A percentile compares a stretch with the other conserved stretches of the same genome.
Evolutionary conservation across 1,139 yeast genomes (phyloP).

Genomic region (Taphrina flavorubra): DNA sequence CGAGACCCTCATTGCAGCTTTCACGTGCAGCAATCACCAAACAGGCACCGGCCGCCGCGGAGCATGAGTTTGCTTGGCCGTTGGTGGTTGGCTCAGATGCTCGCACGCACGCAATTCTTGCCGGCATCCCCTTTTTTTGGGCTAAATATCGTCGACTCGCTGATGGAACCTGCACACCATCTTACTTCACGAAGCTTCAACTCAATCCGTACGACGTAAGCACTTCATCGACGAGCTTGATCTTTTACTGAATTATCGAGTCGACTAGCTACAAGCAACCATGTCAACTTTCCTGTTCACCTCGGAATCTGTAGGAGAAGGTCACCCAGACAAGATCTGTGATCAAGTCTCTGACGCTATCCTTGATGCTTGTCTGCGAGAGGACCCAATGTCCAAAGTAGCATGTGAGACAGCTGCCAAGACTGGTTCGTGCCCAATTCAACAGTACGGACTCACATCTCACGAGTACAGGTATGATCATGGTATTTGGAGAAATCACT

Average conservation of each 20-base stretch:
- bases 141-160: not conserved
- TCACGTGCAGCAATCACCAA: too few species aligned
- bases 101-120: slow-evolving; percentile 18
- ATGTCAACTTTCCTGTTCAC: slow-evolving; percentile 43
- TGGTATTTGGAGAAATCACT: slow-evolving; percentile 99
- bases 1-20: too few species aligned
- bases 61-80: slow-evolving; percentile 11
- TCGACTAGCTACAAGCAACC: slow-evolving; percentile 27
- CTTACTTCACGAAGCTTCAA: too few species aligned
- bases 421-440: slow-evolving; percentile 62
- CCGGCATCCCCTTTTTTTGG: slow-evolving; percentile 11
- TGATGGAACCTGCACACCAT: too few species aligned
- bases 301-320: slow-evolving; percentile 44
- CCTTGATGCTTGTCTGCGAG: slow-evolving; percentile 94
- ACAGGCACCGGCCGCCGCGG: not conserved
- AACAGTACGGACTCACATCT: not conserved
- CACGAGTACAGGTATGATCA: slow-evolving; percentile 64
- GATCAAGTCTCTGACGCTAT: slow-evolving; percentile 99
- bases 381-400: slow-evolving; percentile 96
- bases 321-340: slow-evolving; percentile 62
- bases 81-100: slow-evolving; percentile 3
- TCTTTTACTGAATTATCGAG: not conserved
- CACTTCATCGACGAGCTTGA: too few species aligned
- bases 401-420: slow-evolving; percentile 99
- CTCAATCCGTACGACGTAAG: too few species aligned